Conservation (phyloP, 495 filamentous ascomycete species). For the Trichoderma erinaceum region DNA sequence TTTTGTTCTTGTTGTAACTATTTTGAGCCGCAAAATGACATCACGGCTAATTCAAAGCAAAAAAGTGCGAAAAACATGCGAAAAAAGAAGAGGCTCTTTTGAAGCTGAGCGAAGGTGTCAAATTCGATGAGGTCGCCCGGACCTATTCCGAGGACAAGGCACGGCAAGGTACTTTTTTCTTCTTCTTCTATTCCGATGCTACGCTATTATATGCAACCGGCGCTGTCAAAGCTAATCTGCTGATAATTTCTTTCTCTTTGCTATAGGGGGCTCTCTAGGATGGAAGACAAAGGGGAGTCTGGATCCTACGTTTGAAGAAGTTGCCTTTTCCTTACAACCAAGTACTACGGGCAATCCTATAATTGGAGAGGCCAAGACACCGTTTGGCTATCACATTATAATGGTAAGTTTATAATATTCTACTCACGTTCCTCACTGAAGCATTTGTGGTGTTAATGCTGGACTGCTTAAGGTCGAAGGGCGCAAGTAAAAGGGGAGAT, state of each 20-base stretch:
- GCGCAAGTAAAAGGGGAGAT: slow-evolving; percentile 16
- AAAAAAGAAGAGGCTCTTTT: slow-evolving; percentile 84
- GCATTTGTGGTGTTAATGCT: not conserved
- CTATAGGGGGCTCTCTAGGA: slow-evolving; percentile 68
- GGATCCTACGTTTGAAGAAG: slow-evolving; percentile 70
- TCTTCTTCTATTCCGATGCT: not conserved
- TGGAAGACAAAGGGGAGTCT: slow-evolving; percentile 75
- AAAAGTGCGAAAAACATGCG: slow-evolving; percentile 75
- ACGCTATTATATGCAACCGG: not conserved
- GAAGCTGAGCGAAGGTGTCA: slow-evolving; percentile 67
- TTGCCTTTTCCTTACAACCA: slow-evolving; percentile 70
- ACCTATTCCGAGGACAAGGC: slow-evolving; percentile 90
- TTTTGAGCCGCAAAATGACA: not conserved
- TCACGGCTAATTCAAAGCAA: not conserved
- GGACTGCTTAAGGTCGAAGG: slow-evolving; percentile 10
- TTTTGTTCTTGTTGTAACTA: not conserved
- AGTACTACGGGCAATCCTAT: slow-evolving; percentile 72
- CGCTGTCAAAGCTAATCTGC: not conserved
- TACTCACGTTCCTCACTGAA: not conserved
- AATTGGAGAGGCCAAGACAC: slow-evolving; percentile 74
- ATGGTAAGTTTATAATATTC: slow-evolving; percentile 58
- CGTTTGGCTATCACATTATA: slow-evolving; percentile 87
- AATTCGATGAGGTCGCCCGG: slow-evolving; percentile 84
- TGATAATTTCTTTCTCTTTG: not conserved
- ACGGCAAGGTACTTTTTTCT: slow-evolving; percentile 54